These are phyloP conservation scores for Botrytis paeoniae DNA, from an alignment of 2,329 filamentous ascomycete species.

Conservation along the genomic window DNA sequence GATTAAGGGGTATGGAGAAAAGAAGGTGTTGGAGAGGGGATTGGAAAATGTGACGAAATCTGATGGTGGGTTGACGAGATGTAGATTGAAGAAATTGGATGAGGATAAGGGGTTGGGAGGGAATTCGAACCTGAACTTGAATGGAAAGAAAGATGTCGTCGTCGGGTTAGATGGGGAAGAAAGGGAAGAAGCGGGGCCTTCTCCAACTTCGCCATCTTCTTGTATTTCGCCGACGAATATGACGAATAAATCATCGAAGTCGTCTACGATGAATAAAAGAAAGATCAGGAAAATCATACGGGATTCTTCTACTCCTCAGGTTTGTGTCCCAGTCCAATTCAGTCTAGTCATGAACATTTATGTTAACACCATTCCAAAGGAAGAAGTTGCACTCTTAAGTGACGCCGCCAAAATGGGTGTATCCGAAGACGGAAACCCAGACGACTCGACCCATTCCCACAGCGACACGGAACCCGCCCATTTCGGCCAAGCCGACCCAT, in stretches of 20 bases:
- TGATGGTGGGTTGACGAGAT: conserved; percentile 48
- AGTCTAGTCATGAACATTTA: not conserved
- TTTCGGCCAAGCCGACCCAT: conserved; percentile 6
- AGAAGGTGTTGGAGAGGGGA: conserved; percentile 42
- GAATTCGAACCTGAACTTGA: not conserved
- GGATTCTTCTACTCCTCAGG: conserved; percentile 19
- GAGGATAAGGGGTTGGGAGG: conserved; percentile 22
- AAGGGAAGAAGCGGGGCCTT: conserved; percentile 5
- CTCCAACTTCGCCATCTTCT: not conserved
- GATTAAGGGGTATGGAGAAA: conserved; percentile 30
- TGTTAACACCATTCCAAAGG: not conserved
- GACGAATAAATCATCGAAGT: conserved; percentile 4
- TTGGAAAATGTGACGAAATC: conserved; percentile 44
- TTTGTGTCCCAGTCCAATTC: not conserved
- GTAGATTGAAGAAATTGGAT: conserved; percentile 43
- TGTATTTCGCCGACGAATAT: not conserved
- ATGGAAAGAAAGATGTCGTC: not conserved
- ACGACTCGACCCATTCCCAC: conserved; percentile 20
- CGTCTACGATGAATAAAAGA: conserved; percentile 19
- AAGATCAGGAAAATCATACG: conserved; percentile 21
- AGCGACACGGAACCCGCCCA: conserved; percentile 21
- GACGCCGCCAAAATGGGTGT: conserved; percentile 27
- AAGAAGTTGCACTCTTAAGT: conserved; percentile 23
- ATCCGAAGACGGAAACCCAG: conserved; percentile 25
- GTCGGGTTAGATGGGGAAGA: conserved; percentile 20